Evolutionary conservation across 371 early-diverging fungal species (phyloP).

Genomic region (Batkoa obscura): DNA sequence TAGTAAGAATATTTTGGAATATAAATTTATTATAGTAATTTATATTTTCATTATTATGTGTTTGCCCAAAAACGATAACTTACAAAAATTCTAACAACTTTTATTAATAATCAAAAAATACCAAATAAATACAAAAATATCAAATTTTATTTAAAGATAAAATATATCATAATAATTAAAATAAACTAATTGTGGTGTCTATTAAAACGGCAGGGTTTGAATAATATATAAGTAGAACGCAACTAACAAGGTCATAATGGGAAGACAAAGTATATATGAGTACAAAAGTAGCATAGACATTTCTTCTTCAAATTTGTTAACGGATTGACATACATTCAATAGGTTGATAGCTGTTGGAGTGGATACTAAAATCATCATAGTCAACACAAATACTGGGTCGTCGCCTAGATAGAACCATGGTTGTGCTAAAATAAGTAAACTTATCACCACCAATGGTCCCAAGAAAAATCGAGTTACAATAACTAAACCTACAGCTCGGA

Average conservation of each 20-base stretch:
- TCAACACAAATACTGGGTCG: conserved; percentile 24
- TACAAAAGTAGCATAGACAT: conserved; percentile 19
- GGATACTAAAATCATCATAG: conserved; percentile 25
- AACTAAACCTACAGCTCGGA: not conserved
- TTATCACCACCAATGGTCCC: conserved; percentile 23
- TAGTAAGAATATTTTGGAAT: too few species aligned
- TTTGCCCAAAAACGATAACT: too few species aligned
- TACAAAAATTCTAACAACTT: too few species aligned
- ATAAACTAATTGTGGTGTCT: too few species aligned
- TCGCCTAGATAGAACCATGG: conserved; percentile 16
- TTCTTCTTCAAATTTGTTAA: conserved; percentile 25
- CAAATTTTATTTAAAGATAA: too few species aligned
- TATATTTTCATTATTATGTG: too few species aligned
- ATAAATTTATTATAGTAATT: too few species aligned
- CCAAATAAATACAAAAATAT: too few species aligned
- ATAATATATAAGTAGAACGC: conserved; percentile 5
- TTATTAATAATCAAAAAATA: too few species aligned
- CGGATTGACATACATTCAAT: conserved; percentile 25
- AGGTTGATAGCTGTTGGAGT: conserved; percentile 30
- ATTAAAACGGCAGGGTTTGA: not conserved
- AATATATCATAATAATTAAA: too few species aligned
- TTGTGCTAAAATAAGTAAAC: conserved; percentile 17
- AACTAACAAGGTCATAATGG: not conserved
- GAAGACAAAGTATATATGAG: conserved; percentile 4
- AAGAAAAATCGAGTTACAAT: conserved; percentile 10